phyloP scores from a whole-genome alignment of 108 stramenopile genomes.

The Chaetoceros muelleri region DNA sequence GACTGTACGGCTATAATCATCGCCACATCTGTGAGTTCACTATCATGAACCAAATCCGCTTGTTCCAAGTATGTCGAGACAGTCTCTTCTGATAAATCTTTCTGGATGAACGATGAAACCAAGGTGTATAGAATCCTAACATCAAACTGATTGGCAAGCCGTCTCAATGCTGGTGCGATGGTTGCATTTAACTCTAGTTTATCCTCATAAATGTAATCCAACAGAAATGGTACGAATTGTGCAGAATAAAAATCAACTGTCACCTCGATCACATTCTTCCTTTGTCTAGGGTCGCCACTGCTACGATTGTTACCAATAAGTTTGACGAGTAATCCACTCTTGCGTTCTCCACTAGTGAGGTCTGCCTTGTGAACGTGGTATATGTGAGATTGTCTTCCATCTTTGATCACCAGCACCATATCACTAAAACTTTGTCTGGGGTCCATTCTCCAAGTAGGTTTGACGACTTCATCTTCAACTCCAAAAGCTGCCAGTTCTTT shows the following conservation, averaged over 20 bases:
- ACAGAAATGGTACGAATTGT: constrained; percentile 13
- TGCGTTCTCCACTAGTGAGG: constrained; percentile 17
- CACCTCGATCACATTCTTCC: constrained; percentile 17
- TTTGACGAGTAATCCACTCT: constrained; percentile 17
- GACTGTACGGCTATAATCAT: constrained; percentile 18
- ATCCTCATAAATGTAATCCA: constrained; percentile 24
- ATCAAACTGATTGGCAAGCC: constrained; percentile 26
- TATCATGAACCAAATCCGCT: constrained; percentile 23
- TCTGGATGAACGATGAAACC: neutral
- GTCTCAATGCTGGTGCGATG: constrained; percentile 19
- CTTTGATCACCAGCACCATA: constrained; percentile 19
- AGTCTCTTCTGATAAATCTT: neutral
- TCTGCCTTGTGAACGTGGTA: constrained; percentile 20
- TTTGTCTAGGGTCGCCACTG: neutral
- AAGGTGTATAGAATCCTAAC: constrained; percentile 14
- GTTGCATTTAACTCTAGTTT: constrained; percentile 12
- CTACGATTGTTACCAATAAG: constrained; percentile 9
- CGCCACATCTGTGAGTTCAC: constrained; percentile 16
- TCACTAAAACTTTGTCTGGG: constrained; percentile 15
- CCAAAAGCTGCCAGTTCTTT: neutral
- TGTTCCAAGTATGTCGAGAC: constrained; percentile 12
- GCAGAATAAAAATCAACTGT: constrained; percentile 19
- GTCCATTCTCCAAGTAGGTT: constrained; percentile 18
- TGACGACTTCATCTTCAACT: constrained; percentile 12
- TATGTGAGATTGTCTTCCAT: constrained; percentile 14